phyloP scores from a whole-genome alignment of 2,329 filamentous ascomycete genomes.

The Nemania sp. region DNA sequence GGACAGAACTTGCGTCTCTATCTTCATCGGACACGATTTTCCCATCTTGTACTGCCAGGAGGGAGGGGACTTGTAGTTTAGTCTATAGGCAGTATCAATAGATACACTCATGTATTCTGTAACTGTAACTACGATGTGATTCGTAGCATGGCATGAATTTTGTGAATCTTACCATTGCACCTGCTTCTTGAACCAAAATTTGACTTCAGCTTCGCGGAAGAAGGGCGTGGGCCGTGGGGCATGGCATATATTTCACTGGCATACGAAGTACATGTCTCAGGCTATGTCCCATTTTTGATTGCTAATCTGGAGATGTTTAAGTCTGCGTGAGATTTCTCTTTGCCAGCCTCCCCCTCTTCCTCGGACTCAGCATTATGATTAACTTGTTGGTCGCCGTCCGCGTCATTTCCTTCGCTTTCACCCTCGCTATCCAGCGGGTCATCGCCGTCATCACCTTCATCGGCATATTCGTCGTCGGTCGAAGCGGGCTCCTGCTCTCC shows the following conservation, averaged over 20 bases:
- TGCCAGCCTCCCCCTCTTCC: not conserved
- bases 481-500: slow-evolving; percentile 44
- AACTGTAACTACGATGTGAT: not conserved
- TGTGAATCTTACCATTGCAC: no score
- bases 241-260: no score
- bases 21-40: slow-evolving; percentile 35
- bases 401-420: slow-evolving; percentile 5
- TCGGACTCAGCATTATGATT: slow-evolving; percentile 3
- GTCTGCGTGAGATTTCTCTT: not conserved
- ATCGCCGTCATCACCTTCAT: slow-evolving; percentile 41
- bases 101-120: slow-evolving; percentile 24
- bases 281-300: slow-evolving; percentile 34
- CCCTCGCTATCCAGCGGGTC: slow-evolving; percentile 37
- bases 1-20: slow-evolving; percentile 33
- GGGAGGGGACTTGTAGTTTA: slow-evolving; percentile 34
- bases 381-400: not conserved
- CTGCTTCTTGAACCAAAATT: no score
- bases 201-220: no score
- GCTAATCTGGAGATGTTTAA: slow-evolving; percentile 33
- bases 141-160: no score
- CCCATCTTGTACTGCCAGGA: slow-evolving; percentile 33
- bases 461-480: slow-evolving; percentile 39
- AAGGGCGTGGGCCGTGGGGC: no score
- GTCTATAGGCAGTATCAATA: slow-evolving; percentile 37
- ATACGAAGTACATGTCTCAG: not conserved